phyloP scores from a whole-genome alignment of 2,329 filamentous ascomycete species.

The Fusarium floridanum region DNA sequence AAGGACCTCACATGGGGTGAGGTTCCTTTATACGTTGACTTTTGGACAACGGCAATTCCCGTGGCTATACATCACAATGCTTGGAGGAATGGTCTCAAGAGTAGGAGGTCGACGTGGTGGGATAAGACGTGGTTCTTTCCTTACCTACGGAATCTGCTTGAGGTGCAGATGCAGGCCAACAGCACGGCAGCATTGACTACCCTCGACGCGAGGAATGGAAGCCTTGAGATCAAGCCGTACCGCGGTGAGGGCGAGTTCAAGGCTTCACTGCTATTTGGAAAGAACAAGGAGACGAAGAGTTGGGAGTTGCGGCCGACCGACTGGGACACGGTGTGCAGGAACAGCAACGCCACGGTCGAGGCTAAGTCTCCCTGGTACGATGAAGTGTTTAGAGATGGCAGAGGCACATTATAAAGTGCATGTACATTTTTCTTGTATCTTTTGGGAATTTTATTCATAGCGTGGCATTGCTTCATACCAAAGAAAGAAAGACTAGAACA shows the following conservation, averaged over 20 bases:
- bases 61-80: constrained; percentile 47
- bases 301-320: constrained; percentile 37
- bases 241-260: constrained; percentile 9
- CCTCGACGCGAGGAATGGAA: constrained; percentile 28
- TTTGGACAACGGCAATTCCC: constrained; percentile 41
- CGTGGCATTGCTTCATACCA: constrained; percentile 25
- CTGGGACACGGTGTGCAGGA: constrained; percentile 38
- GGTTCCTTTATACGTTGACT: constrained; percentile 41
- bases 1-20: constrained; percentile 33
- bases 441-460: constrained; percentile 34
- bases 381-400: constrained; percentile 41
- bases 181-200: constrained; percentile 27
- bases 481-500: constrained; percentile 1
- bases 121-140: constrained; percentile 46
- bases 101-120: constrained; percentile 41
- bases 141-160: constrained; percentile 37
- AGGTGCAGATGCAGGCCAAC: constrained; percentile 33
- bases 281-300: constrained; percentile 33
- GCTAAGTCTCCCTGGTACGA: constrained; percentile 35
- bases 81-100: constrained; percentile 43
- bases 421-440: not conserved
- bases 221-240: constrained; percentile 31
- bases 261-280: constrained; percentile 38
- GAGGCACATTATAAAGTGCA: constrained; percentile 29
- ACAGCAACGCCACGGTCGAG: constrained; percentile 28